Evolutionary conservation across 2,329 filamentous ascomycete species (phyloP).

Genomic region (Colletotrichum trifolii): DNA sequence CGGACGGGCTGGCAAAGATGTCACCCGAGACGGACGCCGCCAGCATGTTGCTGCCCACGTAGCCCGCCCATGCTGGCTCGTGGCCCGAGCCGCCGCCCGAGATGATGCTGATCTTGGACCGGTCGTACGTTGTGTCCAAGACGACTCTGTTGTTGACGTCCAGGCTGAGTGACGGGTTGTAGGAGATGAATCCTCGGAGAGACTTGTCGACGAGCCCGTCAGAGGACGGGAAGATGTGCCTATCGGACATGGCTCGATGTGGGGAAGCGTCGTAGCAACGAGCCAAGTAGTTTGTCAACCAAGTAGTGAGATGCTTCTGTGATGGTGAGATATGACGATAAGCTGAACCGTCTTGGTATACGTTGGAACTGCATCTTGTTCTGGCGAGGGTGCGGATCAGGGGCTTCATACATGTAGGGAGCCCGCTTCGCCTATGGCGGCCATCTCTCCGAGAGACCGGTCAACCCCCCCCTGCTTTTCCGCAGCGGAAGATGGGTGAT

Average conservation of each 20-base stretch:
- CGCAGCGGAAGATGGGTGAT: slow-evolving; percentile 32
- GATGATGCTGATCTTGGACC: slow-evolving; percentile 60
- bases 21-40: slow-evolving; percentile 70
- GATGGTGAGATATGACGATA: no score
- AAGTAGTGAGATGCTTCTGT: no score
- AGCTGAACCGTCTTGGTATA: no score
- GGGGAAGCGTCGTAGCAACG: not conserved
- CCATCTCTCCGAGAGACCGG: slow-evolving; percentile 7
- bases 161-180: slow-evolving; percentile 61
- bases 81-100: slow-evolving; percentile 68
- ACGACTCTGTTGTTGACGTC: slow-evolving; percentile 64
- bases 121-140: slow-evolving; percentile 57
- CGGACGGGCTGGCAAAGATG: slow-evolving; percentile 72
- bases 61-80: slow-evolving; percentile 73
- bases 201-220: slow-evolving; percentile 65
- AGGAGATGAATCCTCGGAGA: slow-evolving; percentile 62
- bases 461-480: slow-evolving; percentile 26
- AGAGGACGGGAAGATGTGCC: slow-evolving; percentile 63
- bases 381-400: no score
- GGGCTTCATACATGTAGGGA: no score
- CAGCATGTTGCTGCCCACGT: slow-evolving; percentile 71
- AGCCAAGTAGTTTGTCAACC: no score
- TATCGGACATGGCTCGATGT: slow-evolving; percentile 57
- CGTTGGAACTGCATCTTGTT: no score
- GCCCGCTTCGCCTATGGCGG: not conserved